phyloP scores from a whole-genome alignment of 78 protist species.

The Tieghemostelium lacteum region DNA sequence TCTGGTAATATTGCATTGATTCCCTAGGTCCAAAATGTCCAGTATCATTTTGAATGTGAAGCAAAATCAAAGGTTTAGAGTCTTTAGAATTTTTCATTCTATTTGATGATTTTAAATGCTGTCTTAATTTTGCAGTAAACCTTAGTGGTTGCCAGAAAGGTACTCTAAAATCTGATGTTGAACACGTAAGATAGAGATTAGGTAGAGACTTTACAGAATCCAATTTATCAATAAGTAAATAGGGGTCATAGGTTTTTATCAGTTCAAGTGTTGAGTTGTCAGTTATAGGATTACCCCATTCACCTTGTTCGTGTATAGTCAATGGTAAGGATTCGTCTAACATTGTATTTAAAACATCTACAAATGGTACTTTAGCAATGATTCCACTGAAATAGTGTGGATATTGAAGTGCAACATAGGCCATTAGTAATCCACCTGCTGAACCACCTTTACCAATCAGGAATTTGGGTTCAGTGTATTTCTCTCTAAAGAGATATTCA shows the following conservation, averaged over 20 bases:
- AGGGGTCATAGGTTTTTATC: constrained; percentile 85
- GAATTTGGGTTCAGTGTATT: constrained; percentile 8
- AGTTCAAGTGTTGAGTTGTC: constrained; percentile 9
- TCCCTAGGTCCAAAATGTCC: constrained; percentile 64
- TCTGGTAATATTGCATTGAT: neutral
- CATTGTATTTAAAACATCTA: constrained; percentile 72
- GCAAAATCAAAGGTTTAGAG: constrained; percentile 15
- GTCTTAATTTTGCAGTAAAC: constrained; percentile 72
- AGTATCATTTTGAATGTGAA: constrained; percentile 18
- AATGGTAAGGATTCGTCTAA: constrained; percentile 81
- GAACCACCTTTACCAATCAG: constrained; percentile 61
- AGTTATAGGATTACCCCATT: constrained; percentile 89
- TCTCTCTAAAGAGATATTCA: constrained; percentile 27
- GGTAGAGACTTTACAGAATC: constrained; percentile 20
- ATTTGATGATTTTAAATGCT: neutral
- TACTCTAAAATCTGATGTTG: constrained; percentile 64
- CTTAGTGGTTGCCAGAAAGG: constrained; percentile 79
- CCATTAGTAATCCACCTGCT: constrained; percentile 82
- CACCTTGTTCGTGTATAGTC: constrained; percentile 88
- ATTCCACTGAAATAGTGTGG: constrained; percentile 58
- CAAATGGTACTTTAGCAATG: constrained; percentile 81
- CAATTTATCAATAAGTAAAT: neutral
- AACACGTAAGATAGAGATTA: constrained; percentile 62
- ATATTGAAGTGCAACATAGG: constrained; percentile 39
- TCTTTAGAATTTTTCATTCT: neutral